Percentiles rank a stretch among this genome's conserved stretches.
These are phyloP conservation scores for Alliaria petiolata DNA, from an alignment of 345 rosid species.

Conservation along the genomic window DNA sequence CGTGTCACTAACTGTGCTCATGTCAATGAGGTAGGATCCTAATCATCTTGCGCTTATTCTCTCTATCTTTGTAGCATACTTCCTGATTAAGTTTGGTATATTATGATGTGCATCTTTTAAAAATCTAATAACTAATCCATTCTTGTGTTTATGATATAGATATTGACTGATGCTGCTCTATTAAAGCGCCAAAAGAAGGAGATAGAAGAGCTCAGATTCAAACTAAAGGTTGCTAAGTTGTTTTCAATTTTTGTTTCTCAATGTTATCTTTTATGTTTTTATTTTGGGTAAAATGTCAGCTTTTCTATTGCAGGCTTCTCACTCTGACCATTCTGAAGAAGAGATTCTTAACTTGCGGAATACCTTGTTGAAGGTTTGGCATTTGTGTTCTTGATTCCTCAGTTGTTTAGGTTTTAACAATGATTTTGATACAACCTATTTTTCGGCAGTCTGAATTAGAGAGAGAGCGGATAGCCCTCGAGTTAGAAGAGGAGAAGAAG, in stretches of 20 bases:
- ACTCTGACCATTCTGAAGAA: conserved; percentile 78
- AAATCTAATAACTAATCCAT: neutral
- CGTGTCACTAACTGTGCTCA: conserved; percentile 88
- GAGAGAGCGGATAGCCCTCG: conserved; percentile 88
- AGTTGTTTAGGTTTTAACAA: neutral
- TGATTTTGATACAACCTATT: neutral
- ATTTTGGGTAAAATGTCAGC: conserved; percentile 12
- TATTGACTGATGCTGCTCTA: conserved; percentile 91
- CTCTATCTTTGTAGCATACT: conserved; percentile 1
- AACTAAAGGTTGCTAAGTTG: conserved; percentile 54
- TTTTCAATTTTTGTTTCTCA: neutral
- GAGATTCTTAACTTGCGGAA: conserved; percentile 91
- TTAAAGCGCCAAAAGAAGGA: conserved; percentile 97
- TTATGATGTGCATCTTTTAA: neutral
- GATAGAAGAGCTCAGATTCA: conserved; percentile 94
- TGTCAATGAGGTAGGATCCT: conserved; percentile 77
- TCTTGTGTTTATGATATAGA: conserved; percentile 39
- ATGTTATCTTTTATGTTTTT: neutral
- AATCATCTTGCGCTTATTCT: neutral
- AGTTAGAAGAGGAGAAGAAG: conserved; percentile 95
- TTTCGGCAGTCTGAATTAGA: conserved; percentile 75
- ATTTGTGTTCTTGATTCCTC: conserved; percentile 9
- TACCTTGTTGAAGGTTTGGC: conserved; percentile 73
- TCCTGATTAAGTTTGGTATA: neutral
- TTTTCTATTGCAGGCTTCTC: conserved; percentile 56